Base-by-base conservation (phyloP, 2,329 filamentous ascomycete species). In the Aspergillus aculeatinus region DNA sequence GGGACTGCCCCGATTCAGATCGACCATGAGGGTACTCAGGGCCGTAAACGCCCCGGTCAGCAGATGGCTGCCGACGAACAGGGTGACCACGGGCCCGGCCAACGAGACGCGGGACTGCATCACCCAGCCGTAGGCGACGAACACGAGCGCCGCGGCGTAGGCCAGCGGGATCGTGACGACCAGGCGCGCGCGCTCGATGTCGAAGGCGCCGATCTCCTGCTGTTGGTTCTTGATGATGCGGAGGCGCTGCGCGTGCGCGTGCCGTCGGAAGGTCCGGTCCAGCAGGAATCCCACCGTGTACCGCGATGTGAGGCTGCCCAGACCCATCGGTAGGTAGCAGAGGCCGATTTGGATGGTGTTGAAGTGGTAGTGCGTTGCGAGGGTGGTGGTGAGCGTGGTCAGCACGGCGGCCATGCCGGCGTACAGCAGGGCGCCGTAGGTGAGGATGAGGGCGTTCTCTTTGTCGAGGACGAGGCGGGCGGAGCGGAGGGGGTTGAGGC, bases 211-310 rank as follows among this genome's bases (percentile, higher is more conserved):
- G n/a, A 87, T 73, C 59, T 86, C 80, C 57, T 82, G 77, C 27
- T 82, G 67, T 14, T 85, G 84, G 54, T 69, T 70, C 23, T 64
- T 65, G 16, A 59, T 55, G 39, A 70, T 70, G 5, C 68, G 66
- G n/a, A 87, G 71, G 59, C 80, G 58, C 82, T 77, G 16, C 80
- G 61, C 27, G 14, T 85, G 84, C 2, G 67, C 63, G 84, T 86
- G 60, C 79, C 82, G 62, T 85, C 83, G 63, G 72, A 90, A 96
- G 72, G 92, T 92, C 81, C 85, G 87, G 73, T 91, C 89, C 39
- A 90, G 81, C 1, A 86, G 27, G n/a, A 49, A 48, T 23, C 67
- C 55, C 23, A 67, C 58, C 10, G 60, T 58, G 68, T 68, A 68
- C 3, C 65, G 63, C 19, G 77, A 70, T 58, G 48, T 76, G 70